These are phyloP conservation scores for Telopea speciosissima DNA, from an alignment of 177 flowering plant species.

Conservation along the genomic window DNA sequence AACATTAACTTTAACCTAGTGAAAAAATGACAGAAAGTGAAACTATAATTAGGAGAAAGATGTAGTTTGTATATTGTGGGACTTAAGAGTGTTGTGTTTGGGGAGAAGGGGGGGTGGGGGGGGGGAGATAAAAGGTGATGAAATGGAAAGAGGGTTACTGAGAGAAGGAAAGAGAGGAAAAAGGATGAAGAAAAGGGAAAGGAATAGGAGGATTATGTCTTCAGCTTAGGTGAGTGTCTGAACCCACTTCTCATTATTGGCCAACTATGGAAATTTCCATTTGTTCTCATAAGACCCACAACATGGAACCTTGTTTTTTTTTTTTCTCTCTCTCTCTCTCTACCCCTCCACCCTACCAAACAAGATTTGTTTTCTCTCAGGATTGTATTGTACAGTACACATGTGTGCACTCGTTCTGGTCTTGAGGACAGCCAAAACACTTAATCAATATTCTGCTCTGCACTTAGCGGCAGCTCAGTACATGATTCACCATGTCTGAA, in stretches of 20 bases:
- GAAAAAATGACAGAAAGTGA: no score
- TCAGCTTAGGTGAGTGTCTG: constrained; percentile 9
- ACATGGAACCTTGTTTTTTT: neutral
- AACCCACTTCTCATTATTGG: constrained; percentile 7
- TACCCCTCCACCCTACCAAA: neutral
- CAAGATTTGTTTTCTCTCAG: no score
- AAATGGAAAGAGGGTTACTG: neutral
- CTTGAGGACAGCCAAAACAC: constrained; percentile 59
- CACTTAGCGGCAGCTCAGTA: constrained; percentile 43
- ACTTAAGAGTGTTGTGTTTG: no score
- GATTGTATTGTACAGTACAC: no score
- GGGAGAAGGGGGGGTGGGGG: no score
- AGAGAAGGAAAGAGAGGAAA: neutral
- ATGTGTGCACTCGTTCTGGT: constrained; percentile 47
- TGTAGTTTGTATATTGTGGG: no score
- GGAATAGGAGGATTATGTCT: neutral
- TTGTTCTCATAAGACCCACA: constrained; percentile 1
- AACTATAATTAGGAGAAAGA: constrained; percentile 5
- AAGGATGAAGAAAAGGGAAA: neutral
- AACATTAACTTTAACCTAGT: no score
- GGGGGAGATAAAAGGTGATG: neutral
- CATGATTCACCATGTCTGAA: constrained; percentile 45
- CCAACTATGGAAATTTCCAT: constrained; percentile 7
- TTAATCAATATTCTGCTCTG: constrained; percentile 56
- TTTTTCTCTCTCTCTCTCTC: no score